phyloP scores from a whole-genome alignment of 1,284 basidiomycete species.

The Marasmius oreades region DNA sequence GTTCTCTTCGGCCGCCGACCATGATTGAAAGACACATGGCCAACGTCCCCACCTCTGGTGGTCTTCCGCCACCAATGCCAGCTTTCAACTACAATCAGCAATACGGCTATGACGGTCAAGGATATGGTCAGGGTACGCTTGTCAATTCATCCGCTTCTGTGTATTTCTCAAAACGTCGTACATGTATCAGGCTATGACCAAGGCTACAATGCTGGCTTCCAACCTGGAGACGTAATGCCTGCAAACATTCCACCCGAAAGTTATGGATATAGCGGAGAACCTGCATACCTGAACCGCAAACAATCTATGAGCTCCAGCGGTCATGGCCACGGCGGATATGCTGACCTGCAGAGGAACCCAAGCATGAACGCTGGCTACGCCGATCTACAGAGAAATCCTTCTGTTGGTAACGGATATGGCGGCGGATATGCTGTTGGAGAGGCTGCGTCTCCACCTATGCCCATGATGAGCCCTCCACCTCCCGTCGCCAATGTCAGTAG shows the following conservation, averaged over 20 bases:
- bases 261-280: not conserved
- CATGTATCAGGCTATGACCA: not conserved
- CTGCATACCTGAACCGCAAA: not conserved
- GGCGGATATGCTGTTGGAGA: not conserved
- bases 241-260: not conserved
- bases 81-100: slow-evolving; percentile 7
- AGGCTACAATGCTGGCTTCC: not conserved
- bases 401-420: not conserved
- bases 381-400: not conserved
- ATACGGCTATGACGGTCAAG: slow-evolving; percentile 6
- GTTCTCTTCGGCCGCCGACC: slow-evolving; percentile 15
- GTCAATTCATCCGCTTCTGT: not conserved
- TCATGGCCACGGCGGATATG: not conserved
- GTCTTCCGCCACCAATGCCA: slow-evolving; percentile 17
- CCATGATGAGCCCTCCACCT: not conserved
- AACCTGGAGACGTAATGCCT: not conserved
- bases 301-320: not conserved
- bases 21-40: slow-evolving; percentile 25
- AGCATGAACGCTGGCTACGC: not conserved
- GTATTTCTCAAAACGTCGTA: slow-evolving; percentile 3
- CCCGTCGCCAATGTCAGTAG: not conserved
- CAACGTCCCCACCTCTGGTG: slow-evolving; percentile 19
- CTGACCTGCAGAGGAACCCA: not conserved
- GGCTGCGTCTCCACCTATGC: not conserved
- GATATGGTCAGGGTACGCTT: not conserved